Evolutionary conservation across 2,329 filamentous ascomycete genomes (phyloP), one percentile per base, ranked within the genome.

Genomic region (Colletotrichum spaethianum): DNA sequence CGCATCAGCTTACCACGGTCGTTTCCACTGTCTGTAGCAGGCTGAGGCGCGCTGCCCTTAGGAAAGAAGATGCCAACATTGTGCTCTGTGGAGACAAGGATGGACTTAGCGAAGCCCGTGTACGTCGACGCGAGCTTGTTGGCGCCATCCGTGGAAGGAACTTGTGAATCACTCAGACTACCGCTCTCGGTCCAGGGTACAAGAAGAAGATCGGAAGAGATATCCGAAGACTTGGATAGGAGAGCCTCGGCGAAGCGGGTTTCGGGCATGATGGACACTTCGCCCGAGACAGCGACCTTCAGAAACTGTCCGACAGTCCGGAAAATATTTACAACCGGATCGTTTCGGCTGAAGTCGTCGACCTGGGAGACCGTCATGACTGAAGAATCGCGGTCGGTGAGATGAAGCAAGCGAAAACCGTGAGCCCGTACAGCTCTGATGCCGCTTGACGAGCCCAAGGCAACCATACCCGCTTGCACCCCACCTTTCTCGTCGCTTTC

Each of bases 321-420:
- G 87, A 98, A 98, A 0, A 94, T 93, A 79, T 97, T 98, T 66
- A 98, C 91, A 4, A 98, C 92, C 0, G 96, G 94, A 77, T 98
- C 96, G 77, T 89, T 88, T 8, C 89, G 86, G 33, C 89, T 89
- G 73, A 91, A 88, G 60, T 96, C 94, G 48, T 95, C 93, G 3
- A 92, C 87, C 78, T 97, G 94, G 0, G 94, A 92, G 14, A 97
- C 94, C 76, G 94, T 93, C 96, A 98, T 98, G 76, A 98, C 96
- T 23, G 95, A 95, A 0, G 96, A 98, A 52, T 94, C 93, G 87
- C 96, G 94, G 77, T 98, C 95, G 0, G 94, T 97, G 16, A 98
- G 89, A 78, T 97, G 94, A 60, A 97, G 83, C 20, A 98, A 88
- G 18, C 95, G 93, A n/a, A 98, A 84, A 40, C 95, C 96, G 77